Conservation (phyloP, 1,284 basidiomycete species). For the Stygiomarasmius scandens region DNA sequence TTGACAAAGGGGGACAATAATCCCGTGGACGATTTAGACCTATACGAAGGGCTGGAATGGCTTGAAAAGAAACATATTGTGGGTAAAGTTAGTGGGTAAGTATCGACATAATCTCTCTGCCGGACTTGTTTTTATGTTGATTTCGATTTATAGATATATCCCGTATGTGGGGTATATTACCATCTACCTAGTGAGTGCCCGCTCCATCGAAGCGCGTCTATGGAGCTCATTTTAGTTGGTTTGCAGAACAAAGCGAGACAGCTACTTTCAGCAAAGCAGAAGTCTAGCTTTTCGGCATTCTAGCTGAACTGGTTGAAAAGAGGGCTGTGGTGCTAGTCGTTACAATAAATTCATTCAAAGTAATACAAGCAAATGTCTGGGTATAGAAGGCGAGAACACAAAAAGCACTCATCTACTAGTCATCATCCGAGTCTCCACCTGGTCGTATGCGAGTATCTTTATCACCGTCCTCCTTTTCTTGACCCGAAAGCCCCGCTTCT, state of each 20-base stretch:
- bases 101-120: no score
- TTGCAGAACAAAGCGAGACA: not conserved
- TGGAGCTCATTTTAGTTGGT: not conserved
- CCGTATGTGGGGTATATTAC: slow-evolving; percentile 71
- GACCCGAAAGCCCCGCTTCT: no score
- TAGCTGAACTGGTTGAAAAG: no score
- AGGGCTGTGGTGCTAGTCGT: no score
- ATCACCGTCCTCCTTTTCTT: not conserved
- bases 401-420: no score
- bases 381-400: no score
- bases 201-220: not conserved
- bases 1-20: slow-evolving; percentile 74
- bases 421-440: no score
- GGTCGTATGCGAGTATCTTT: no score
- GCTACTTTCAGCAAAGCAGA: not conserved
- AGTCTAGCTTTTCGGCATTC: no score
- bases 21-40: slow-evolving; percentile 51
- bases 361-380: no score
- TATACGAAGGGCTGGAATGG: slow-evolving; percentile 61
- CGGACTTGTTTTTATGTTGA: no score
- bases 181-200: slow-evolving; percentile 47
- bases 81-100: slow-evolving; percentile 61
- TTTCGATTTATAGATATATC: slow-evolving; percentile 55
- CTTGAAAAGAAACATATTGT: slow-evolving; percentile 57
- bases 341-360: no score